These are phyloP conservation scores for Fusarium duplospermum DNA, from an alignment of 2,329 filamentous ascomycete species.

Conservation along the genomic window DNA sequence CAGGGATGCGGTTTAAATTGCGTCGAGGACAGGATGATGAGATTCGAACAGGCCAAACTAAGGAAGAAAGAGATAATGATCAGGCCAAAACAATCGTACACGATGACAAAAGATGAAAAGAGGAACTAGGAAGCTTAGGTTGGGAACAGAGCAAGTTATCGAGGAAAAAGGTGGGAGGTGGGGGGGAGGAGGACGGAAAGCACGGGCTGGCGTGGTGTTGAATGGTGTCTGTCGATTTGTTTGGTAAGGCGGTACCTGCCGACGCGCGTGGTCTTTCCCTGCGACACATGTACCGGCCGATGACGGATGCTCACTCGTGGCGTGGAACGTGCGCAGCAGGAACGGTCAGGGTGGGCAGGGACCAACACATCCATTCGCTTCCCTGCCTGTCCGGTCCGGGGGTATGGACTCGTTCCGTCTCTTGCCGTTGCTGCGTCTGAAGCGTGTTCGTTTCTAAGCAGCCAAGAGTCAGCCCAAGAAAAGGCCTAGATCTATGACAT, in stretches of 20 bases:
- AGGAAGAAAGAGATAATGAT: neutral
- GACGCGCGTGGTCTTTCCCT: neutral
- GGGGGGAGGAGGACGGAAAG: conserved; percentile 17
- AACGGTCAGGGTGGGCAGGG: conserved; percentile 36
- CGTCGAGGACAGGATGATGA: neutral
- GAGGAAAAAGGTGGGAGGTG: conserved; percentile 24
- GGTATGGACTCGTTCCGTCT: conserved; percentile 17
- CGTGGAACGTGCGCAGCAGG: conserved; percentile 30
- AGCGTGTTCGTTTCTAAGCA: neutral
- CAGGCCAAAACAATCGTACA: conserved; percentile 2
- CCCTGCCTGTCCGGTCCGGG: neutral
- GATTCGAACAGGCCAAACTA: neutral
- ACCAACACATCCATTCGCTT: neutral
- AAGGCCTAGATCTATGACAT: neutral
- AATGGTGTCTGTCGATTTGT: conserved; percentile 5
- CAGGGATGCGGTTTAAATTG: neutral
- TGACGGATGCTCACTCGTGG: conserved; percentile 8
- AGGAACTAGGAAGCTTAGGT: conserved; percentile 5
- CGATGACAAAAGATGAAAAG: conserved; percentile 18
- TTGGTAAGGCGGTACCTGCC: conserved; percentile 22
- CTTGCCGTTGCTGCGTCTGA: conserved; percentile 2
- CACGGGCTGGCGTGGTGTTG: conserved; percentile 33
- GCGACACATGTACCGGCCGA: conserved; percentile 4
- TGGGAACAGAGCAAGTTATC: conserved; percentile 4
- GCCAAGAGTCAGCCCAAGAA: neutral